These are phyloP conservation scores for Aureobasidium sp. DNA, from an alignment of 2,329 filamentous ascomycete species.

Conservation along the genomic window DNA sequence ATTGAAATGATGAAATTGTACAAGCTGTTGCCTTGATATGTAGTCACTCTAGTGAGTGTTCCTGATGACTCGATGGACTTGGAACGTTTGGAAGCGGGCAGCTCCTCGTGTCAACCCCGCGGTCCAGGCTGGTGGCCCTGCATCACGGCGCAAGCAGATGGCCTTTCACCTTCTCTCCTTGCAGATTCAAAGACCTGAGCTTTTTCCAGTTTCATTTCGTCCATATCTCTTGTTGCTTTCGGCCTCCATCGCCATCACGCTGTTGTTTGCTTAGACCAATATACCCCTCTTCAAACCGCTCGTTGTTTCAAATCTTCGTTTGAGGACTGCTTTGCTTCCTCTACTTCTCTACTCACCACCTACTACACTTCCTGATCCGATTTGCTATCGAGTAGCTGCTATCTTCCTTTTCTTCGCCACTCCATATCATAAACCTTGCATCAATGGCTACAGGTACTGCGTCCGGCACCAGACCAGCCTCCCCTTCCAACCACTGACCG, in stretches of 20 bases:
- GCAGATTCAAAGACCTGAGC: background rate
- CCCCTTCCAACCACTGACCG: background rate
- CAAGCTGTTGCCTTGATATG: background rate
- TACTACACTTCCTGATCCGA: background rate
- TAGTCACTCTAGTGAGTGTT: background rate
- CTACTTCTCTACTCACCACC: background rate
- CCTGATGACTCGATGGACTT: background rate
- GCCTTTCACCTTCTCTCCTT: background rate
- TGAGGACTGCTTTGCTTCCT: background rate
- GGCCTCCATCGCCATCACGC: background rate
- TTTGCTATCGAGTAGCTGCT: background rate
- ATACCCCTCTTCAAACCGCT: constrained; percentile 8
- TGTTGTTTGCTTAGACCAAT: background rate
- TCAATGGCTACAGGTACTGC: constrained; percentile 13
- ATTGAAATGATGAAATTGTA: background rate
- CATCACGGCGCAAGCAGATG: background rate
- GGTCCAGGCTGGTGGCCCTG: background rate
- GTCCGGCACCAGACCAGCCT: background rate
- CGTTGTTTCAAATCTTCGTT: constrained; percentile 9
- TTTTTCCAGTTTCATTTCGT: constrained; percentile 3
- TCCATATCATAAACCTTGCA: background rate
- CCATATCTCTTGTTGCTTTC: background rate
- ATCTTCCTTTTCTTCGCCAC: background rate
- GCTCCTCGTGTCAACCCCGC: constrained; percentile 2
- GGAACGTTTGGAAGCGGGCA: background rate